Base-by-base conservation (phyloP, 2,329 filamentous ascomycete genomes). In the Alternaria postmessia region DNA sequence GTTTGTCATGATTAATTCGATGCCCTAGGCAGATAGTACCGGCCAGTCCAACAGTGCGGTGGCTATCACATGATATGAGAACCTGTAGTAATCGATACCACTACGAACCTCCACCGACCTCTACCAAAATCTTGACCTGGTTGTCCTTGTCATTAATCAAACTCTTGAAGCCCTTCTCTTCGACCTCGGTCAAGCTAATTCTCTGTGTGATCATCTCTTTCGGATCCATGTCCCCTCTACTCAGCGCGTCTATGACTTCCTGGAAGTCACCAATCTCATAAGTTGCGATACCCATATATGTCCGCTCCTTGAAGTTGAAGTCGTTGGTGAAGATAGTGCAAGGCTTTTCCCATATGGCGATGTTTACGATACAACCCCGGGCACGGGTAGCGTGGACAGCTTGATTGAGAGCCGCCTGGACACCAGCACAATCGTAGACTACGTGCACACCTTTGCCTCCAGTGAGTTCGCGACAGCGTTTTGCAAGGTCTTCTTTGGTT, bases 321-420 rank as follows among this genome's bases (percentile, higher is more conserved):
- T 83, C 79, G 56, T 86, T 86, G 5, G 83, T 82, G 34, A 77
- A 75, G 42, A 86, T 78, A 0, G 77, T 79, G 46, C 80, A 81
- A n/a, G 79, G 72, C 70, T 85, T 84, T 72, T 85, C 83, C 83
- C 84, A 86, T 38, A 87, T 83, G 8, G 84, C 85, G 52, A 86
- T 84, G 56, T 86, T 86, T 56, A 86, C 80, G 30, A 86, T 76
- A 2, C 82, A 85, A 4, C 84, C 84, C 43, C 82, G 69, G 12
- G 83, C 82, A 39, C 83, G 80, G 32, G 84, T 76, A 0, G 83
- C 81, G 39, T 81, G 78, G 12, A 86, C 76, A 1, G 82, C 84
- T 53, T 80, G 74, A 54, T 85, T 81, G 7, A 86, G 76, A 7
- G 80, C 83, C 5, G 78, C 68, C 65, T 86, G 85, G 12, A 86